A percentile compares a stretch with the other conserved stretches of the same genome.
phyloP scores from a whole-genome alignment of 139 green algal genomes.

The Micractinium conductrix region DNA sequence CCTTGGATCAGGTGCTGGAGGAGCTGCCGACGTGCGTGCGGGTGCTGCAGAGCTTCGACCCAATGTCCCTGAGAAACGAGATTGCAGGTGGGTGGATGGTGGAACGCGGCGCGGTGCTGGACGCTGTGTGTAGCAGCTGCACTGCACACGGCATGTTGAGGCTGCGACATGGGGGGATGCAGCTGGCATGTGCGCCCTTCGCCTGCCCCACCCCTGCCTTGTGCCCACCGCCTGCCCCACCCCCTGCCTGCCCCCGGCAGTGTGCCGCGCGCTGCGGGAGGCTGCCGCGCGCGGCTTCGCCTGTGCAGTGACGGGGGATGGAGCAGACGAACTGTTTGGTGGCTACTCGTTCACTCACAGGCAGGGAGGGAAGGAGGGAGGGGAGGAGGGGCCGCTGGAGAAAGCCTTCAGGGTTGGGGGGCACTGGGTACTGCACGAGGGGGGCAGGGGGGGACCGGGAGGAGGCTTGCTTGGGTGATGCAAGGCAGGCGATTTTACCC shows the following conservation, averaged over 20 bases:
- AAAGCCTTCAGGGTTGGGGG: too few relatives aligned
- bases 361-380: neutral
- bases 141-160: neutral
- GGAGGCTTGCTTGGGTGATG: too few relatives aligned
- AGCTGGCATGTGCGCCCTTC: too few relatives aligned
- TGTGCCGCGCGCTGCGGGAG: conserved; percentile 38
- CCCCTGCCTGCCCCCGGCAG: too few relatives aligned
- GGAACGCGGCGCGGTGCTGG: too few relatives aligned
- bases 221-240: too few relatives aligned
- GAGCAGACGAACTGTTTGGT: conserved; percentile 51
- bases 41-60: conserved; percentile 29
- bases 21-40: conserved; percentile 24
- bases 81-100: neutral
- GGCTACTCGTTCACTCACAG: conserved; percentile 42
- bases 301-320: conserved; percentile 50
- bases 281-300: conserved; percentile 38
- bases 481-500: too few relatives aligned
- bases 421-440: too few relatives aligned
- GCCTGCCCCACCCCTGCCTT: too few relatives aligned
- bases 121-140: too few relatives aligned
- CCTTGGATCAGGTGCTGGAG: neutral
- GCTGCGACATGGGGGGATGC: neutral
- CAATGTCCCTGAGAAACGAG: conserved; percentile 14
- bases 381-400: too few relatives aligned
- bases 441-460: too few relatives aligned